Evolutionary conservation across 768 basidiomycete species (phyloP), one percentile per base, ranked within the genome.

Genomic region (Russula dissimulans): DNA sequence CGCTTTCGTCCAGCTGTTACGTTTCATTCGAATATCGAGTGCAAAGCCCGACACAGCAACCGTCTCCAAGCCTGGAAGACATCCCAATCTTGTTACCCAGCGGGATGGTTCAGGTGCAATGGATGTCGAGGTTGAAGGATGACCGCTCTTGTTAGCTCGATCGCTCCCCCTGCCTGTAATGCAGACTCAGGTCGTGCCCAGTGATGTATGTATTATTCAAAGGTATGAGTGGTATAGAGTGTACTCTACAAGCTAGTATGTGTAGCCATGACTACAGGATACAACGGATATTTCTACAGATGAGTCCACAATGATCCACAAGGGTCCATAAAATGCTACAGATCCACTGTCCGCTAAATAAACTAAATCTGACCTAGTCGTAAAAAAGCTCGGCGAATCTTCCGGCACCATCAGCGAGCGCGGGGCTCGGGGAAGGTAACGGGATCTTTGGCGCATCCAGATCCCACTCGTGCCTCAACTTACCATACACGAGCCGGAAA

Each of bases 11-110:
- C 79, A 87, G 54, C 77, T 84, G 15, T 76, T 93, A 54, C 85
- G 87, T 45, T 89, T 86, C 71, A 81, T 91, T 62, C 83, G 88
- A 58, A 84, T 93, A 72, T 85, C 77, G 52, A 84, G 86, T 68
- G 70, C 72, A 17, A 72, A 81, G 48, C 80, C 82, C 0, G 71
- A 75, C 1, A 57, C 72, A 7, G 68, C 74, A 17, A 69, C 83
- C 38, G 73, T 89, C 11, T 82, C 87, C 14, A 79, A 77, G 61
- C 79, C 79, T 31, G 89, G 89, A 14, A 80, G 77, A 64, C 85
- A 90, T 66, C 70, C 64, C 6, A 69, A 73, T 3, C 67, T 80
- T 18, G 59, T 59, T 17, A 46, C 54, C 22, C 59, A 49, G 17
- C 38, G 31, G n/a, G 46, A 52, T 7, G 14, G 1, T 3, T 42